Percentiles rank a stretch among this genome's conserved stretches.
These are phyloP conservation scores for Tetramitus jugosus DNA, from an alignment of 208 protist species.

Conservation along the genomic window DNA sequence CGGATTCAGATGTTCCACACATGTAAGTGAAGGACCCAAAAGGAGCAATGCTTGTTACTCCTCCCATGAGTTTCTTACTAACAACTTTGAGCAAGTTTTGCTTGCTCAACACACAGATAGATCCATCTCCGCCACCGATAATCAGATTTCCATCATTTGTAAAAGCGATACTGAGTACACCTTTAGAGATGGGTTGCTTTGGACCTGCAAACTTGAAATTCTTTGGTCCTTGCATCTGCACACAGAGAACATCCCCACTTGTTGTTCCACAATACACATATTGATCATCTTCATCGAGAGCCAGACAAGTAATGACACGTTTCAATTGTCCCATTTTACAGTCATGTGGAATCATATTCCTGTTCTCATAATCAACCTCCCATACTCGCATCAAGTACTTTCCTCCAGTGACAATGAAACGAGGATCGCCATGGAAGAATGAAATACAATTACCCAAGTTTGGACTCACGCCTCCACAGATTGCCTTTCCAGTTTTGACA, in stretches of 20 bases:
- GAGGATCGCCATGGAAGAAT: constrained; percentile 69
- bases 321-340: constrained; percentile 75
- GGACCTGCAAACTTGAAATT: constrained; percentile 78
- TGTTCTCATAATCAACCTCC: constrained; percentile 68
- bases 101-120: constrained; percentile 51
- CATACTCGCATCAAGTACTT: constrained; percentile 72
- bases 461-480: constrained; percentile 69
- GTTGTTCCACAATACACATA: constrained; percentile 79
- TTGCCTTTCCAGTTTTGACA: constrained; percentile 67
- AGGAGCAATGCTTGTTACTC: constrained; percentile 51
- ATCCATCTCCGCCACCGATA: constrained; percentile 73
- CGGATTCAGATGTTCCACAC: constrained; percentile 18
- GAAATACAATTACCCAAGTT: constrained; percentile 62
- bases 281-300: constrained; percentile 44
- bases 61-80: constrained; percentile 52
- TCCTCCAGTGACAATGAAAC: constrained; percentile 76
- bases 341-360: constrained; percentile 74
- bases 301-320: constrained; percentile 1
- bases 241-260: constrained; percentile 78
- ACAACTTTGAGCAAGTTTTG: not conserved
- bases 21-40: not conserved
- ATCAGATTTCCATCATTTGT: constrained; percentile 41
- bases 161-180: constrained; percentile 62
- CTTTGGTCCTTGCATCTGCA: constrained; percentile 63
- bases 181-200: constrained; percentile 66